Conservation (phyloP, 371 early-diverging fungal genomes). For the Mucor irregularis region DNA sequence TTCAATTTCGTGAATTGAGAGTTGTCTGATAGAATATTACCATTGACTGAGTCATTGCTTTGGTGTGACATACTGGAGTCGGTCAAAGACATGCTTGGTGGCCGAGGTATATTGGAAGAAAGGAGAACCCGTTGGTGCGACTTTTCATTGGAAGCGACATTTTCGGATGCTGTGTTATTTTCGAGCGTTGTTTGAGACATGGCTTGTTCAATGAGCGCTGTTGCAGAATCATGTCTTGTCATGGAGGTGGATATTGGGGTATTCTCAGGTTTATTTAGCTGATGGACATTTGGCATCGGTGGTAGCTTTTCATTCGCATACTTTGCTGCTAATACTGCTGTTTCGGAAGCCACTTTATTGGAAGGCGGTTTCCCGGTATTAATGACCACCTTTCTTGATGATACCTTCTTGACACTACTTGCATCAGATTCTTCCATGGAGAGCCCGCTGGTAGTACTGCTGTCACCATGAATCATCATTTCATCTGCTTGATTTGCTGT, state of each 20-base stretch:
- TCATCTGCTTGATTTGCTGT: background rate
- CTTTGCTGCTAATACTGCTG: background rate
- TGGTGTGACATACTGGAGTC: constrained; percentile 8
- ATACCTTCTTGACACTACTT: background rate
- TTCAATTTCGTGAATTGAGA: constrained; percentile 38
- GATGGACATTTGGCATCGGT: too few relatives aligned
- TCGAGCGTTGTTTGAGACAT: background rate
- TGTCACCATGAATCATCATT: background rate
- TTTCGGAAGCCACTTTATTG: background rate
- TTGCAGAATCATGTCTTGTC: constrained; percentile 11
- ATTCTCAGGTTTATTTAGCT: too few relatives aligned
- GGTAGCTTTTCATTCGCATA: too few relatives aligned
- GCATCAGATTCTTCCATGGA: constrained; percentile 8
- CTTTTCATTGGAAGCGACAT: background rate
- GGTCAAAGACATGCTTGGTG: constrained; percentile 20
- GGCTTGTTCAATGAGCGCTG: background rate
- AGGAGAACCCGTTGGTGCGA: background rate
- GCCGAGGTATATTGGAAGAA: too few relatives aligned
- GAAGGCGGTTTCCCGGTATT: background rate
- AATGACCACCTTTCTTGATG: background rate
- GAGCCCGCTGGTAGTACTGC: constrained; percentile 8
- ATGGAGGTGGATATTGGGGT: background rate
- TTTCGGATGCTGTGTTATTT: background rate
- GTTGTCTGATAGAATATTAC: background rate
- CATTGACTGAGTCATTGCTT: background rate